Conservation (phyloP, 1,284 basidiomycete species). For the Flammula alnicola region DNA sequence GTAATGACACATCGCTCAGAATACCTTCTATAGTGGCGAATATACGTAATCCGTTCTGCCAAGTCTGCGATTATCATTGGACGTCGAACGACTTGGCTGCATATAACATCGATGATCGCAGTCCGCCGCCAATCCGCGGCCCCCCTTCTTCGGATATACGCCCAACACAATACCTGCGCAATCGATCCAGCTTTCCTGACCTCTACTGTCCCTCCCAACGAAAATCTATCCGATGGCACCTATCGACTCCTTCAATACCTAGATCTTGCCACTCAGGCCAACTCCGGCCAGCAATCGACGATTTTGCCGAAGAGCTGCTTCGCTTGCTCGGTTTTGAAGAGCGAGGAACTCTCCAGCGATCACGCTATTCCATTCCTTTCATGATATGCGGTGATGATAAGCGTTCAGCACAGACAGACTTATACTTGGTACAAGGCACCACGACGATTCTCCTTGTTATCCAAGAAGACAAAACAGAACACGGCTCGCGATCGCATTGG, state of each 20-base stretch:
- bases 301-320: background rate
- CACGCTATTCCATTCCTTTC: background rate
- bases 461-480: background rate
- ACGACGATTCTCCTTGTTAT: constrained; percentile 1
- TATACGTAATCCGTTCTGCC: background rate
- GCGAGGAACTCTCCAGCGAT: background rate
- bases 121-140: background rate
- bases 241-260: background rate
- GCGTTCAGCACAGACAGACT: background rate
- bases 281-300: background rate
- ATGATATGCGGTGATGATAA: background rate
- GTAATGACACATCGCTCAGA: background rate
- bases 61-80: background rate
- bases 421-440: background rate
- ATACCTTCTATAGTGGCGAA: background rate
- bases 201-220: background rate
- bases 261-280: background rate
- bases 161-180: background rate
- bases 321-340: background rate
- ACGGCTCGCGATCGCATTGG: background rate
- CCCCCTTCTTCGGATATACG: background rate
- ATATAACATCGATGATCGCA: background rate
- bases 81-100: background rate
- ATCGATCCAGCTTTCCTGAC: constrained; percentile 1
- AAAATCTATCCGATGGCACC: background rate